These are phyloP conservation scores for Sparassis latifolia DNA, from an alignment of 1,284 basidiomycete genomes.

Conservation along the genomic window DNA sequence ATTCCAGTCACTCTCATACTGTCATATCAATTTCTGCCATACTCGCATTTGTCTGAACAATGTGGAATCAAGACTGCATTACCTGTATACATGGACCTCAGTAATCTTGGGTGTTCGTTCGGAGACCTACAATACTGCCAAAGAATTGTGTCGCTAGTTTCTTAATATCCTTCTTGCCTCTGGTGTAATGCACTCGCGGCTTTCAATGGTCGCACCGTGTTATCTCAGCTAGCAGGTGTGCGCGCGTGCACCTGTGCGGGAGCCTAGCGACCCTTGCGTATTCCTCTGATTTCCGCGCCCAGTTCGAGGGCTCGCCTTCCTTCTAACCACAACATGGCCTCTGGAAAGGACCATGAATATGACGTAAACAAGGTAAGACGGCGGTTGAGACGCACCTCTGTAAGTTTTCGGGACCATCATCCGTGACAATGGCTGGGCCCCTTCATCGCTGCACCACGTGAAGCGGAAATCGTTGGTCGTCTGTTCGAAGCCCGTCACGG, in stretches of 20 bases:
- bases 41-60: not conserved
- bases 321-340: conserved; percentile 81
- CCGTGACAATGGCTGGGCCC: conserved; percentile 33
- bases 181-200: too few species aligned
- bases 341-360: conserved; percentile 27
- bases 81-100: not conserved
- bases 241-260: not conserved
- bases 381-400: conserved; percentile 37
- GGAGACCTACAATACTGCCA: too few species aligned
- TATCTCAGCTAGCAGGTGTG: not conserved
- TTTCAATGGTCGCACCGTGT: not conserved
- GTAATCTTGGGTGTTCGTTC: too few species aligned
- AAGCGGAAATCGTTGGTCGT: conserved; percentile 66
- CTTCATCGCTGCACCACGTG: conserved; percentile 50
- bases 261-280: conserved; percentile 15
- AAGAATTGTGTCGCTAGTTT: too few species aligned
- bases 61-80: not conserved
- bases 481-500: conserved; percentile 58
- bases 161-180: too few species aligned
- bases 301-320: conserved; percentile 63
- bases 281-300: conserved; percentile 47
- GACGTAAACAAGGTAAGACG: not conserved
- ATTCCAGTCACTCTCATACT: not conserved
- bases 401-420: conserved; percentile 70
- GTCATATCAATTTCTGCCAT: not conserved